Conservation (phyloP, 768 basidiomycete genomes). For the Mycena venus region DNA sequence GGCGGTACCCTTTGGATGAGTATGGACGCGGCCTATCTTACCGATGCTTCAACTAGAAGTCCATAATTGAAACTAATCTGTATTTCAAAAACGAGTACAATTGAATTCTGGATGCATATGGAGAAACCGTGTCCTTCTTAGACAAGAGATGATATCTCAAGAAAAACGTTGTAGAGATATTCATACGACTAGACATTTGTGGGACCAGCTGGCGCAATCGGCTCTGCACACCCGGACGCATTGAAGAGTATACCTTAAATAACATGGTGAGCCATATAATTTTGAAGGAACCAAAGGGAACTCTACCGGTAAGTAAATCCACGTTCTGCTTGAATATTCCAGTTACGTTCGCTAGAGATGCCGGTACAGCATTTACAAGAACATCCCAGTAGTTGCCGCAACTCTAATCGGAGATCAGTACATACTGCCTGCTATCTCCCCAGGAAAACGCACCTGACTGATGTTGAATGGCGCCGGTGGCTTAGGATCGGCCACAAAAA, state of each 20-base stretch:
- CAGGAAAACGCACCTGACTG: neutral
- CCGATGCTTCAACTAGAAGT: neutral
- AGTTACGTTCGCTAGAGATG: neutral
- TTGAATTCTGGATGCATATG: neutral
- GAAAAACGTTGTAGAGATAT: neutral
- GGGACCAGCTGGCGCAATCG: neutral
- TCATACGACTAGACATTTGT: too few species aligned
- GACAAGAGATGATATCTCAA: slow-evolving; percentile 1
- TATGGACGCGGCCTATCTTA: too few species aligned
- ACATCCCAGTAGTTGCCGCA: neutral
- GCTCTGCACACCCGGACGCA: neutral
- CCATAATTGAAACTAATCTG: neutral
- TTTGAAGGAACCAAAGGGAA: neutral
- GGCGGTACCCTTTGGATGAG: too few species aligned
- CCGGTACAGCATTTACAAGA: neutral
- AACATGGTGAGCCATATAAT: neutral
- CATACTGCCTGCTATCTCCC: neutral
- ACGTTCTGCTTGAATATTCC: too few species aligned
- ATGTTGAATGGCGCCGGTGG: slow-evolving; percentile 21
- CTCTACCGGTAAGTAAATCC: neutral
- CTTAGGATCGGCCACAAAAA: slow-evolving; percentile 5
- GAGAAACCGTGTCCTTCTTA: neutral
- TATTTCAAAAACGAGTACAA: slow-evolving; percentile 7
- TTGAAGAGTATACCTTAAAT: neutral
- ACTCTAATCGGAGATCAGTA: neutral